These are phyloP conservation scores for Crinitomyces ghanaensis DNA, from an alignment of 805 yeast genomes.

Conservation along the genomic window DNA sequence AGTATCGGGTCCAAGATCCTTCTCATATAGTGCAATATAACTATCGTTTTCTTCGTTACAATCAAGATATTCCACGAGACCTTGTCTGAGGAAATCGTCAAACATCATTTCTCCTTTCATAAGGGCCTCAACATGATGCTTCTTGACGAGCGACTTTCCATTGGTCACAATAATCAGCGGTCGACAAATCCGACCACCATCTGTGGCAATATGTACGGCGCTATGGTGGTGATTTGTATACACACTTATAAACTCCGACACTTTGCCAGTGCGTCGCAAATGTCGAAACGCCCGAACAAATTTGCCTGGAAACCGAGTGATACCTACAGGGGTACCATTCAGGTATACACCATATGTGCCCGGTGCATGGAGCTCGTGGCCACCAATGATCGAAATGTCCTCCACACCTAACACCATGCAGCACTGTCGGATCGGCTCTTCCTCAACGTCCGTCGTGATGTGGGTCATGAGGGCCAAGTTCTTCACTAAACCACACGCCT, in stretches of 20 bases:
- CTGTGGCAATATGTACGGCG: slow-evolving; percentile 96
- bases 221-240: slow-evolving; percentile 80
- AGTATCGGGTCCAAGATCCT: slow-evolving; percentile 41
- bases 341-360: slow-evolving; percentile 79
- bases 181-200: slow-evolving; percentile 97
- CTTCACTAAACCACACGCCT: slow-evolving; percentile 97
- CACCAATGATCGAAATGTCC: slow-evolving; percentile 67
- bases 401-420: slow-evolving; percentile 86
- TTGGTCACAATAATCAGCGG: slow-evolving; percentile 82
- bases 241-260: slow-evolving; percentile 85
- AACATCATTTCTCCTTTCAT: slow-evolving; percentile 67
- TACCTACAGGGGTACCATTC: slow-evolving; percentile 90
- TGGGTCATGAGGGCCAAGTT: slow-evolving; percentile 97
- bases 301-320: slow-evolving; percentile 74
- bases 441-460: slow-evolving; percentile 96
- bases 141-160: slow-evolving; percentile 58
- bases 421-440: slow-evolving; percentile 66
- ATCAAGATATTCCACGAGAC: slow-evolving; percentile 89
- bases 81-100: slow-evolving; percentile 77
- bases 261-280: slow-evolving; percentile 71
- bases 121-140: slow-evolving; percentile 54
- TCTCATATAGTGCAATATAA: slow-evolving; percentile 79
- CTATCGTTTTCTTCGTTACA: slow-evolving; percentile 97
- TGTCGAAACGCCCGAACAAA: slow-evolving; percentile 71
- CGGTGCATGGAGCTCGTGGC: slow-evolving; percentile 63